Evolutionary conservation across 192 early-diverging fungal genomes (phyloP).

Genomic region (Podila minutissima): DNA sequence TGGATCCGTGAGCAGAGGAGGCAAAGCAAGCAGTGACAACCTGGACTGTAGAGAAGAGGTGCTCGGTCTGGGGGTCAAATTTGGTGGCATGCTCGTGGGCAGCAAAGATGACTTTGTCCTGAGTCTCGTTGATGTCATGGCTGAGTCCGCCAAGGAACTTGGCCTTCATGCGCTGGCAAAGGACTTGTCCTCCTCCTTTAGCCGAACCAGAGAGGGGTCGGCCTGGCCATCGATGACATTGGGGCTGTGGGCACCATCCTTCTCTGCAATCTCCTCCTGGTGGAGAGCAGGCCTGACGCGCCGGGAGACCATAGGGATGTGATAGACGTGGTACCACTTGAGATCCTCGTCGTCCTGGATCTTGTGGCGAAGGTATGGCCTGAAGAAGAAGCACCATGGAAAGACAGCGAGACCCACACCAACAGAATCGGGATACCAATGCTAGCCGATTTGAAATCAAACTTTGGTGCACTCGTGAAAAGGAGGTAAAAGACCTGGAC

Average conservation of each 20-base stretch:
- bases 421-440: constrained; percentile 60
- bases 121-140: constrained; percentile 30
- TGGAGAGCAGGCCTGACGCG: constrained; percentile 1
- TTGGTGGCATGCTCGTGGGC: constrained; percentile 72
- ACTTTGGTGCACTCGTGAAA: constrained; percentile 72
- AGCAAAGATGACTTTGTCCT: constrained; percentile 51
- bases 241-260: not conserved
- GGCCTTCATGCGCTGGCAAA: constrained; percentile 6
- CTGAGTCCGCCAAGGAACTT: constrained; percentile 15
- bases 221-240: constrained; percentile 9
- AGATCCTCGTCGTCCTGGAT: constrained; percentile 70
- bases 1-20: constrained; percentile 87
- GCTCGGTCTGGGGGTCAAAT: constrained; percentile 79
- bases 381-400: constrained; percentile 68
- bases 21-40: constrained; percentile 83
- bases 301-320: constrained; percentile 60
- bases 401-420: constrained; percentile 68
- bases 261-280: not conserved
- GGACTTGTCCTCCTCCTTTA: constrained; percentile 8
- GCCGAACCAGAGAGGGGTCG: constrained; percentile 9
- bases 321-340: constrained; percentile 75
- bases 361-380: constrained; percentile 69
- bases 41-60: constrained; percentile 86
- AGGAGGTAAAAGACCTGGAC: constrained; percentile 78
- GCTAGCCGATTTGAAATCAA: constrained; percentile 33